Evolutionary conservation across 1,284 basidiomycete genomes (phyloP).

Genomic region (Malassezia japonica): DNA sequence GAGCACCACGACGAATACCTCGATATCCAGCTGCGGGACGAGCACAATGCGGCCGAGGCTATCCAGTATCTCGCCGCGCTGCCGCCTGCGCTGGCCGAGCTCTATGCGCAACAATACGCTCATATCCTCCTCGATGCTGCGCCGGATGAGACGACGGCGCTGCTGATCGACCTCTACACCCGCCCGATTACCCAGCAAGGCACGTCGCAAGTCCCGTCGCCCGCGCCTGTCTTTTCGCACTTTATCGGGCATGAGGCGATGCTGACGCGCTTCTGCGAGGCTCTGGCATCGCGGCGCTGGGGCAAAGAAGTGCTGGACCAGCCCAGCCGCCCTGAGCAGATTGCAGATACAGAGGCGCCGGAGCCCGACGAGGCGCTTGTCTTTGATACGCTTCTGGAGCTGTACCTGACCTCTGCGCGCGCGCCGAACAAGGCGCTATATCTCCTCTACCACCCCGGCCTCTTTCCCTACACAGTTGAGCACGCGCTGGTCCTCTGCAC

Average conservation of each 20-base stretch:
- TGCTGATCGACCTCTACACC: conserved; percentile 57
- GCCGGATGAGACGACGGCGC: conserved; percentile 75
- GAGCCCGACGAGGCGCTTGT: conserved; percentile 11
- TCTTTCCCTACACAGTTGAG: conserved; percentile 71
- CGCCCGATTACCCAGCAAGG: neutral
- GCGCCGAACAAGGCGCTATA: conserved; percentile 21
- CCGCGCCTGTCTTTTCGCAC: conserved; percentile 80
- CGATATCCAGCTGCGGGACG: conserved; percentile 87
- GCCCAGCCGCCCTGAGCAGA: conserved; percentile 8
- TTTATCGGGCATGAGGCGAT: conserved; percentile 79
- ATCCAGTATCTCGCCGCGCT: conserved; percentile 68
- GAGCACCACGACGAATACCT: conserved; percentile 83
- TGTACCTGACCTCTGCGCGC: conserved; percentile 63
- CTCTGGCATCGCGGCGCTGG: conserved; percentile 71
- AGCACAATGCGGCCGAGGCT: conserved; percentile 70
- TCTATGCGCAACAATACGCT: conserved; percentile 45
- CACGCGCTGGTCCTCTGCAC: conserved; percentile 91
- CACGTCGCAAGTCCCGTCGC: conserved; percentile 58
- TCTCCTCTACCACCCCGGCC: conserved; percentile 29
- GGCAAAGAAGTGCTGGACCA: conserved; percentile 56
- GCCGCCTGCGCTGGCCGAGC: conserved; percentile 57
- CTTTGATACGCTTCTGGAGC: conserved; percentile 71
- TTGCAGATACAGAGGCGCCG: neutral
- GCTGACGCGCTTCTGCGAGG: conserved; percentile 80
- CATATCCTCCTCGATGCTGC: conserved; percentile 62